Evolutionary conservation across 148 eudicot species (phyloP), one percentile per base, ranked within the genome.

Genomic region (Rhododendron simsii): DNA sequence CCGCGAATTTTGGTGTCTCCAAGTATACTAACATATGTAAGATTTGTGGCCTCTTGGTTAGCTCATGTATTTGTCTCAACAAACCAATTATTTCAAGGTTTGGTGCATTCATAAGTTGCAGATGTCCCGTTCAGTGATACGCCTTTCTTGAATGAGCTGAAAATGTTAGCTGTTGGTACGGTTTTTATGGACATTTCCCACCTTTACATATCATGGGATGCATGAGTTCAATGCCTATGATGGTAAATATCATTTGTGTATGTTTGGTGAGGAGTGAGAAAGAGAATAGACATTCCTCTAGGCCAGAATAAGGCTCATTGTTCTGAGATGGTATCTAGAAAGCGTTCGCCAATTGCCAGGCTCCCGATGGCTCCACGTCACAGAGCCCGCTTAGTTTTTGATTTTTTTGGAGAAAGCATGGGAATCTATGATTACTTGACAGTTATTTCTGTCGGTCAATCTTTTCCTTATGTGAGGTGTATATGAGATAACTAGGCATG

Each of bases 41-140:
- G 63, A 28, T 16, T 18, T 53, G 82, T 81, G 67, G 7, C 47
- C 83, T 28, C 69, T 18, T 53, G 47, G 83, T 57, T 6, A 81
- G 69, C 45, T 30, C 67, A 57, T 7, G 26, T 81, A 33, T 35
- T 30, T 37, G 48, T 35, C 9, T 50, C 39, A 26, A 2, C 65
- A 80, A 80, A 50, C 33, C 6, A 35, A 16, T 80, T 80, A 48
- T 80, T 80, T 80, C 51, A 39, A 23, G 21, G 82, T 80, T 80
- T 80, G 61, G n/a, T 35, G 50, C 51, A 78, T 20, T 78, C 53
- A 21, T 78, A 78, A 78, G 50, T 78, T 78, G 81, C 53, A 78
- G 15, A 78, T 45, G 35, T 12, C 16, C 37, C 55, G 2, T 35
- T 37, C 80, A 77, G 28, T 77, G 50, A 77, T 41, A 45, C 5